Evolutionary conservation across 192 early-diverging fungal species (phyloP).

Genomic region (Paraglomus brasilianum): DNA sequence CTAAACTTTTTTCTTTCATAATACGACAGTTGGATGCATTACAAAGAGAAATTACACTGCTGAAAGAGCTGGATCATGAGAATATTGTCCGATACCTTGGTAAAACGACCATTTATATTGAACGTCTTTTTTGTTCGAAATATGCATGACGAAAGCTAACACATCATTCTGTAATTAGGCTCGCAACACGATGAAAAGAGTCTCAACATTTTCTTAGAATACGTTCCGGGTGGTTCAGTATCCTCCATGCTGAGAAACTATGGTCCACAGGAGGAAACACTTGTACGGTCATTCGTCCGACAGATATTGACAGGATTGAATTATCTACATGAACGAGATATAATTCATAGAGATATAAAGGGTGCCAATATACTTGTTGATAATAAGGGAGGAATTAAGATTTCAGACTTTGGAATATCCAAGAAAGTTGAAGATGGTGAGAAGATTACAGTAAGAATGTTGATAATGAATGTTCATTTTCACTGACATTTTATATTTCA

Average conservation of each 20-base stretch:
- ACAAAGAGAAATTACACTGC: constrained; percentile 83
- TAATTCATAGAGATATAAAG: constrained; percentile 98
- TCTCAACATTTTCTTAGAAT: constrained; percentile 95
- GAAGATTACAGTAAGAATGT: constrained; percentile 26
- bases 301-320: constrained; percentile 92
- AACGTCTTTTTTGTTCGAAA: too few relatives aligned
- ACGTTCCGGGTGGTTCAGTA: constrained; percentile 96
- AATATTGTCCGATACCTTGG: constrained; percentile 97
- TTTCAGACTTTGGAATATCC: constrained; percentile 99
- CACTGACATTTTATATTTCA: not conserved
- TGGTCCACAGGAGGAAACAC: constrained; percentile 82
- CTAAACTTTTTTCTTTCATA: too few relatives aligned
- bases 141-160: too few relatives aligned
- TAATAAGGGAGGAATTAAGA: constrained; percentile 91
- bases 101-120: too few relatives aligned
- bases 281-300: constrained; percentile 80
- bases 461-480: constrained; percentile 6
- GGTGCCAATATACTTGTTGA: constrained; percentile 92
- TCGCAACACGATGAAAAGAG: constrained; percentile 69
- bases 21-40: constrained; percentile 83
- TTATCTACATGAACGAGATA: constrained; percentile 91
- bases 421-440: constrained; percentile 86
- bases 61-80: constrained; percentile 90
- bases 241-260: constrained; percentile 80
- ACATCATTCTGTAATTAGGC: too few relatives aligned